Base-by-base conservation (phyloP, 208 protist genomes). In the Kentomonas sorsogonicus region DNA sequence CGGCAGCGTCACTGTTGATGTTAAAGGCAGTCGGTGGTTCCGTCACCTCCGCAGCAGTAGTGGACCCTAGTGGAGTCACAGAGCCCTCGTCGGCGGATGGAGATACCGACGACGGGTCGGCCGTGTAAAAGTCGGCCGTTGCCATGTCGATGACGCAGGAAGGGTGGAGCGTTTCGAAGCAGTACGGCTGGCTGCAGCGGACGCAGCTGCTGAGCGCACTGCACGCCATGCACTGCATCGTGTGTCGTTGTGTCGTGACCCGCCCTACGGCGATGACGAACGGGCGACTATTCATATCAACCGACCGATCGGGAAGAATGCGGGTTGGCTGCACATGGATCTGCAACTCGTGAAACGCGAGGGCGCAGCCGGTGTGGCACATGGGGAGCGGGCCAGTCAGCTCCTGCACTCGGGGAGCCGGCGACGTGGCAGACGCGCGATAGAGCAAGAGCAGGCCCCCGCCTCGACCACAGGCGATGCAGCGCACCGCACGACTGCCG, bases 131-230 rank as follows among this genome's bases (percentile, higher is more conserved):
- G 53, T 89, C 80, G 2, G 80, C 38, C 6, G 78, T 77, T 41
- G 76, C 72, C 9, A 72, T 74, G 53, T 69, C 67, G 18, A 73
- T 71, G 16, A 79, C 85, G 36, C 85, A 92, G 16, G 76, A 69
- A 26, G 85, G 73, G 60, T 92, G 85, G 73, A 92, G 83, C 11
- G 52, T 44, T 52, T 77, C 78, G 39, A 82, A 84, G 69, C 85
- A 92, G 36, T 69, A 63, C 1, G 75, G 71, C 63, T 87, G 72
- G 22, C 68, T 44, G 38, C 85, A 92, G 61, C 50, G 73, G 3
- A 79, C 50, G 29, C 63, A 77, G 3, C 60, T 71, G 9, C 69
- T 69, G 18, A 41, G 58, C 3, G 69, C 69, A 43, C 73, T 68
- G 55, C 84, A 92, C 62, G 79, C 84, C 3, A 59, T 48, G 60